These are phyloP conservation scores for Pinus albicaulis DNA, from an alignment of 75 land plant species.

Conservation along the genomic window DNA sequence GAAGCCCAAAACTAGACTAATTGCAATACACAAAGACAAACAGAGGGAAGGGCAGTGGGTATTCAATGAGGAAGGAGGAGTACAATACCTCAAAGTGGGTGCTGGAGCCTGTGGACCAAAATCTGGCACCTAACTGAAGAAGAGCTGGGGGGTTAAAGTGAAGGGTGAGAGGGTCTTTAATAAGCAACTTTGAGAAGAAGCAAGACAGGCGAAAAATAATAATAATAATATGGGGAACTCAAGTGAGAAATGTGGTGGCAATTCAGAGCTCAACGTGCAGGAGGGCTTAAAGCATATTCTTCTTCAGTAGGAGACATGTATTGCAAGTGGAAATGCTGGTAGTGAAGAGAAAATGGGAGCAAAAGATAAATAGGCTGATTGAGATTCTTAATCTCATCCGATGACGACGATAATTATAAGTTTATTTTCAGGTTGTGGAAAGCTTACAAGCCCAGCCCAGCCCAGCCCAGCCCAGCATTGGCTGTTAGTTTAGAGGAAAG, in stretches of 20 bases:
- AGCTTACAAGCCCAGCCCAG: not conserved
- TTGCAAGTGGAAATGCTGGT: not conserved
- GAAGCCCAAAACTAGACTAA: not conserved
- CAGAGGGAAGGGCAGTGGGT: not conserved
- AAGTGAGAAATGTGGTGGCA: conserved; percentile 6
- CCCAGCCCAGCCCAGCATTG: not conserved
- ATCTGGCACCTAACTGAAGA: not conserved
- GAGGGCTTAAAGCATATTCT: not conserved
- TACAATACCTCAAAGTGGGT: conserved; percentile 2
- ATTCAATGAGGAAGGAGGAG: not conserved
- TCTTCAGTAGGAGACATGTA: not conserved
- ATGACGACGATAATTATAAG: conserved; percentile 1
- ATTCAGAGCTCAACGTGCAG: conserved; percentile 13
- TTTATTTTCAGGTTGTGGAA: not conserved
- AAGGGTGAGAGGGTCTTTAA: conserved; percentile 11
- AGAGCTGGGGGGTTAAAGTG: conserved; percentile 2
- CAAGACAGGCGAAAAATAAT: not conserved
- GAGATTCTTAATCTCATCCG: conserved; percentile 4
- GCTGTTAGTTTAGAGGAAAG: no score
- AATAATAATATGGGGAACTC: not conserved
- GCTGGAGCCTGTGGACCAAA: not conserved
- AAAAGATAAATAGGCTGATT: not conserved
- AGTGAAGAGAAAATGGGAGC: not conserved
- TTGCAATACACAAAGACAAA: not conserved
- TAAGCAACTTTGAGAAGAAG: conserved; percentile 12